Conservation (phyloP, 106 monocot genomes). For the Apostasia ramifera region DNA sequence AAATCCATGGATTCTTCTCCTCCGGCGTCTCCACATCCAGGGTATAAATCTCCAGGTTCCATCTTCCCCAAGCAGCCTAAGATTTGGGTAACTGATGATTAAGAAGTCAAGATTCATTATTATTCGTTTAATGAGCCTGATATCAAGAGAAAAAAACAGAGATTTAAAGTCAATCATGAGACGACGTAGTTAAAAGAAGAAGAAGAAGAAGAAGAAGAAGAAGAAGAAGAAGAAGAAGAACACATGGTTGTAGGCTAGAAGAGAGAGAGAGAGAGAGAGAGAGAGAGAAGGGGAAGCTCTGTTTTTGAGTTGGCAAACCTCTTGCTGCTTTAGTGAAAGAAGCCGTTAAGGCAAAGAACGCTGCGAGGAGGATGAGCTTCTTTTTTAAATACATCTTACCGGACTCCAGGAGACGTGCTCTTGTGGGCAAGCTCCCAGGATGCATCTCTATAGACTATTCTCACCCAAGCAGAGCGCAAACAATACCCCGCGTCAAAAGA, state of each 20-base stretch:
- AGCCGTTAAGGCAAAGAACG: constrained; percentile 14
- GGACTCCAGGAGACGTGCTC: too few relatives aligned
- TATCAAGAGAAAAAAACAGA: not conserved
- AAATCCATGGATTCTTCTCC: constrained; percentile 14
- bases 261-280: not conserved
- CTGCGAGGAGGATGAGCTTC: constrained; percentile 1
- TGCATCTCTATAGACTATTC: too few relatives aligned
- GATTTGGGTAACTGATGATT: not conserved
- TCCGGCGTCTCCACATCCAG: not conserved
- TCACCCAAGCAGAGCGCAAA: too few relatives aligned
- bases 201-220: not conserved
- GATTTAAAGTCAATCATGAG: not conserved
- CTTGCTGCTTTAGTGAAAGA: not conserved
- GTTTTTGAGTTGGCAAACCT: not conserved
- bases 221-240: constrained; percentile 1
- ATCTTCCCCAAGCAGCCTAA: not conserved
- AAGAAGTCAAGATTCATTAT: not conserved
- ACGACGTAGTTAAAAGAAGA: not conserved
- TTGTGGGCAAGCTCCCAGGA: too few relatives aligned
- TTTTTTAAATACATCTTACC: not conserved
- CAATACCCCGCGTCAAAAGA: too few relatives aligned
- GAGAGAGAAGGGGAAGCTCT: not conserved
- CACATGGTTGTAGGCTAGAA: not conserved
- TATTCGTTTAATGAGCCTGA: not conserved
- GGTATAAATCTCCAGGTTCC: not conserved